Evolutionary conservation across 768 basidiomycete species (phyloP).

Genomic region (Lentinula boryana): DNA sequence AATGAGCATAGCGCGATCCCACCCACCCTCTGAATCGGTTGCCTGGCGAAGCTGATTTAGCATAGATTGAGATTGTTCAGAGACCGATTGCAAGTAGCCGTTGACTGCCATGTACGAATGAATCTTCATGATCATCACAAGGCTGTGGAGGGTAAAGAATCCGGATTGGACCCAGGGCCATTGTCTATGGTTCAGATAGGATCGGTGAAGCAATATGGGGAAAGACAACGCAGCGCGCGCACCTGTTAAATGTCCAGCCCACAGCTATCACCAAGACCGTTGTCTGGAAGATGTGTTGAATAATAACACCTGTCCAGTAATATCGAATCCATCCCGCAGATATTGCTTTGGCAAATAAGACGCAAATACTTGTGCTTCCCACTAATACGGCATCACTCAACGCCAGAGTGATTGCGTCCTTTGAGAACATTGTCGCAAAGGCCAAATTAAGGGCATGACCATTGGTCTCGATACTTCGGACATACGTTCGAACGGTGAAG

Average conservation of each 20-base stretch:
- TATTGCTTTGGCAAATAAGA: constrained; percentile 77
- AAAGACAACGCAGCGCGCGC: not conserved
- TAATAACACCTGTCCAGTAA: constrained; percentile 62
- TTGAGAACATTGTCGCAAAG: constrained; percentile 85
- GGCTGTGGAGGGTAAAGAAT: constrained; percentile 79
- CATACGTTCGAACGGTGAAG: constrained; percentile 71
- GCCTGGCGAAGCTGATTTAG: constrained; percentile 40
- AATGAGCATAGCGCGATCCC: constrained; percentile 51
- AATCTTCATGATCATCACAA: constrained; percentile 94
- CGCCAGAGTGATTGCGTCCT: constrained; percentile 78
- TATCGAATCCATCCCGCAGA: constrained; percentile 78
- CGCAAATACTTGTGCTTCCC: constrained; percentile 65
- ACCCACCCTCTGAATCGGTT: constrained; percentile 54
- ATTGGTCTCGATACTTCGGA: constrained; percentile 68
- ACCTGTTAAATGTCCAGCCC: constrained; percentile 83
- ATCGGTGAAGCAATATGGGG: not conserved
- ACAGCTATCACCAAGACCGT: constrained; percentile 66
- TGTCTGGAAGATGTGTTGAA: constrained; percentile 83
- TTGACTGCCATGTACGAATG: constrained; percentile 92
- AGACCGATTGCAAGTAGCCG: constrained; percentile 64
- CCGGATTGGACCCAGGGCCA: constrained; percentile 99
- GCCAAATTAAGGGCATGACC: constrained; percentile 73
- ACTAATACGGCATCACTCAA: constrained; percentile 82
- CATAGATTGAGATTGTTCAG: constrained; percentile 38
- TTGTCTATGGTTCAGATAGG: constrained; percentile 40